phyloP scores from a whole-genome alignment of 1,284 basidiomycete genomes.

The Athelia psychrophila region DNA sequence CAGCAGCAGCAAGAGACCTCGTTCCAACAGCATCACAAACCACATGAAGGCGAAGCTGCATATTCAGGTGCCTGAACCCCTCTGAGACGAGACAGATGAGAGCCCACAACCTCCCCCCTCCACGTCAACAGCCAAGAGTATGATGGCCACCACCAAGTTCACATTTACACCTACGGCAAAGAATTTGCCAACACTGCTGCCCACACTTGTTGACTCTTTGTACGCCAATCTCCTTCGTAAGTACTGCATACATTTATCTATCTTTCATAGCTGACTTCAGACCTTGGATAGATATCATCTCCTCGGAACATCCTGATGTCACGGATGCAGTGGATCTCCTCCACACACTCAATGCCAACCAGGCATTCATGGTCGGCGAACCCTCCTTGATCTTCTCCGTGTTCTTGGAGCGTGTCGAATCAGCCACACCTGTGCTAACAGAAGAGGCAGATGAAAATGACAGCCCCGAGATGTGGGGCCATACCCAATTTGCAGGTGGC shows the following conservation, averaged over 20 bases:
- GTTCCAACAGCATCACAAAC: too few species aligned
- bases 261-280: too few species aligned
- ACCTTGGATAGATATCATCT: background rate
- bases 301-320: background rate
- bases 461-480: background rate
- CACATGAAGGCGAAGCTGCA: too few species aligned
- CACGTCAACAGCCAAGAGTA: too few species aligned
- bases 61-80: too few species aligned
- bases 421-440: background rate
- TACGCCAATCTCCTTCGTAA: background rate
- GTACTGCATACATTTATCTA: background rate
- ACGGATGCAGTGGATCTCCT: background rate
- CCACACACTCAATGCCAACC: background rate
- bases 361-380: background rate
- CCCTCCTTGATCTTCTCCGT: background rate
- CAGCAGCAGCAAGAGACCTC: too few species aligned
- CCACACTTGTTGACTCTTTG: background rate
- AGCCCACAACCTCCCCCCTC: too few species aligned
- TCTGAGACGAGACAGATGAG: too few species aligned
- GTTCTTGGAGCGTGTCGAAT: background rate
- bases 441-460: background rate
- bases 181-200: background rate
- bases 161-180: too few species aligned
- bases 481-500: background rate
- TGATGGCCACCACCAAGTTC: too few species aligned